Percentiles rank a stretch among this genome's conserved stretches.
Conservation (phyloP, 2,329 filamentous ascomycete species). For the Xylaria sp. region DNA sequence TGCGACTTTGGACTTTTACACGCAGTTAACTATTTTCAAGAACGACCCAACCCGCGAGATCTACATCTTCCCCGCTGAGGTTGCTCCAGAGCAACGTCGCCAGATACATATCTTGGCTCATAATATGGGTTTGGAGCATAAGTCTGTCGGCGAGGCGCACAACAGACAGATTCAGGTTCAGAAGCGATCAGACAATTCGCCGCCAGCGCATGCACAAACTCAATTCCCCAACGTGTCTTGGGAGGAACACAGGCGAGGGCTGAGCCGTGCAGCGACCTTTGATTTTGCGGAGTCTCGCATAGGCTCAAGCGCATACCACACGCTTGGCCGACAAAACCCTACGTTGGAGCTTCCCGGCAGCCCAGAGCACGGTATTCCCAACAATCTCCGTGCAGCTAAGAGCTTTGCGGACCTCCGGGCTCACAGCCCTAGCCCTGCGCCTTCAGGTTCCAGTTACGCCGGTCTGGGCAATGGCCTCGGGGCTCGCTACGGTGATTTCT, state of each 20-base stretch:
- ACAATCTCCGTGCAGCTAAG: slow-evolving; percentile 90
- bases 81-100: slow-evolving; percentile 83
- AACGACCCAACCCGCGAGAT: slow-evolving; percentile 78
- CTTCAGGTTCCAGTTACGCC: slow-evolving; percentile 83
- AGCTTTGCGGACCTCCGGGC: slow-evolving; percentile 95
- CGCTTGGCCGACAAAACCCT: slow-evolving; percentile 79
- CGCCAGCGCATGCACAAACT: slow-evolving; percentile 62
- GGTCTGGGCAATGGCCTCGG: slow-evolving; percentile 56
- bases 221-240: slow-evolving; percentile 65
- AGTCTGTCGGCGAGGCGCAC: slow-evolving; percentile 86
- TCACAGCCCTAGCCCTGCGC: slow-evolving; percentile 91
- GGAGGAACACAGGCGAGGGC: slow-evolving; percentile 79
- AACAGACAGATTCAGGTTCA: slow-evolving; percentile 90
- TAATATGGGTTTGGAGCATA: slow-evolving; percentile 89
- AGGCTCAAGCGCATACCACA: slow-evolving; percentile 73
- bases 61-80: slow-evolving; percentile 80
- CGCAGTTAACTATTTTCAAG: slow-evolving; percentile 87
- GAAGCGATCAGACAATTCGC: slow-evolving; percentile 64
- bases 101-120: slow-evolving; percentile 94
- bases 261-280: slow-evolving; percentile 95
- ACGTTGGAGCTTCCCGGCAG: slow-evolving; percentile 90
- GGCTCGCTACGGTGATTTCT: slow-evolving; percentile 42
- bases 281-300: slow-evolving; percentile 82
- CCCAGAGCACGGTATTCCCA: slow-evolving; percentile 68
- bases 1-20: slow-evolving; percentile 85